Conservation (phyloP, 2,329 filamentous ascomycete genomes). For the Aschersonia sp. region DNA sequence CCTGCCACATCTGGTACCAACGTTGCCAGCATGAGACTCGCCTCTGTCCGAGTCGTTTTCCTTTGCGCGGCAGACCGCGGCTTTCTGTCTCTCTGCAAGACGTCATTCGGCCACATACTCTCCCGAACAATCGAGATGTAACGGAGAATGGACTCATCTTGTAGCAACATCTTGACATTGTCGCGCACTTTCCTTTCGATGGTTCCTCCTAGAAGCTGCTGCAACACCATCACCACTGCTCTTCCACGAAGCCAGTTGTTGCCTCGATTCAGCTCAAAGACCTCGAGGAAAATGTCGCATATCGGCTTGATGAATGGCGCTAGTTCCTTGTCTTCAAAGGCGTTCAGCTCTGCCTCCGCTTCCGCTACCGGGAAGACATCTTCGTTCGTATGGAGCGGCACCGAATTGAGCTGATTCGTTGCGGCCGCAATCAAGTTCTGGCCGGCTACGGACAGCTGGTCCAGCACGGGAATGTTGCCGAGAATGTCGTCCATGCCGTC, state of each 20-base stretch:
- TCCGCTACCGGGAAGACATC: slow-evolving; percentile 47
- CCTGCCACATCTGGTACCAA: slow-evolving; percentile 82
- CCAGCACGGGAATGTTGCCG: slow-evolving; percentile 87
- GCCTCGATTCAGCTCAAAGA: slow-evolving; percentile 85
- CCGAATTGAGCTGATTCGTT: slow-evolving; percentile 45
- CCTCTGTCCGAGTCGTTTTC: slow-evolving; percentile 68
- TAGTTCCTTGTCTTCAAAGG: slow-evolving; percentile 77
- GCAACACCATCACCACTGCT: slow-evolving; percentile 88
- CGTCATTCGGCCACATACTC: slow-evolving; percentile 67
- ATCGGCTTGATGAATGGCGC: slow-evolving; percentile 98
- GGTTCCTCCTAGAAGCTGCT: slow-evolving; percentile 88
- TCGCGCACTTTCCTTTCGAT: slow-evolving; percentile 94
- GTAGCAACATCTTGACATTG: slow-evolving; percentile 55
- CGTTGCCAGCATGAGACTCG: slow-evolving; percentile 76
- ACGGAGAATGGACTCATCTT: slow-evolving; percentile 64
- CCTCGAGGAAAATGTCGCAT: slow-evolving; percentile 90
- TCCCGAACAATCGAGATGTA: slow-evolving; percentile 64
- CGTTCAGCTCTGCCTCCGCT: slow-evolving; percentile 84
- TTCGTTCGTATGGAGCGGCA: slow-evolving; percentile 36
- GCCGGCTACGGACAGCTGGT: slow-evolving; percentile 83
- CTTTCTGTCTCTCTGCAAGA: slow-evolving; percentile 31
- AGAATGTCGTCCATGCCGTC: slow-evolving; percentile 98
- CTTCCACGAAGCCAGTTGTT: slow-evolving; percentile 96
- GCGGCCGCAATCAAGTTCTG: slow-evolving; percentile 79
- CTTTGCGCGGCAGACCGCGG: slow-evolving; percentile 59